These are phyloP conservation scores for Rhodofomes roseus DNA, from an alignment of 1,284 basidiomycete genomes.

Conservation along the genomic window DNA sequence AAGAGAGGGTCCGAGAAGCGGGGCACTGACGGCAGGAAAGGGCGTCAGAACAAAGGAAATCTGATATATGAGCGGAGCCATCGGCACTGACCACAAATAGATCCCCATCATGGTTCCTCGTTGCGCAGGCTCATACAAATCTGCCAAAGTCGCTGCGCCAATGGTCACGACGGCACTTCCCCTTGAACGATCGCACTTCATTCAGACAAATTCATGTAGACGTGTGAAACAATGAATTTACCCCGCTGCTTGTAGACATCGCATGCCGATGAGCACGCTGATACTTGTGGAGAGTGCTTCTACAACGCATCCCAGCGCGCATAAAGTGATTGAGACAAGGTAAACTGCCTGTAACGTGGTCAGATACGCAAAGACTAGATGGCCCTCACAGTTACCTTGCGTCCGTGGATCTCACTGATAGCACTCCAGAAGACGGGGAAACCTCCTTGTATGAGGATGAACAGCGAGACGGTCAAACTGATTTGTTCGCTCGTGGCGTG, in stretches of 20 bases:
- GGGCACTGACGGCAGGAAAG: slow-evolving; percentile 26
- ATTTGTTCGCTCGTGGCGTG: slow-evolving; percentile 66
- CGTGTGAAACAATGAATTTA: slow-evolving; percentile 25
- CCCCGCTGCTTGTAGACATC: slow-evolving; percentile 66
- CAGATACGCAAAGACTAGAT: background rate
- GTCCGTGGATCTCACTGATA: slow-evolving; percentile 74
- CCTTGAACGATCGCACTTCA: slow-evolving; percentile 31
- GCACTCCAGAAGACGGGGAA: slow-evolving; percentile 70
- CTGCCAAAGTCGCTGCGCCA: slow-evolving; percentile 79
- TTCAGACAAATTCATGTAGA: background rate
- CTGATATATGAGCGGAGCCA: background rate
- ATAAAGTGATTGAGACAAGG: slow-evolving; percentile 55
- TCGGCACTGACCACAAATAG: slow-evolving; percentile 44
- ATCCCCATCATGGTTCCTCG: slow-evolving; percentile 79
- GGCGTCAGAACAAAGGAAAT: slow-evolving; percentile 20
- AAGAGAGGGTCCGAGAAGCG: slow-evolving; percentile 49
- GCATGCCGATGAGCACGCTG: slow-evolving; percentile 67
- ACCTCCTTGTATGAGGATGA: slow-evolving; percentile 75
- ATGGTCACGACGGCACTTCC: slow-evolving; percentile 75
- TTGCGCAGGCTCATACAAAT: slow-evolving; percentile 78
- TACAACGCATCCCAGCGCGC: slow-evolving; percentile 57
- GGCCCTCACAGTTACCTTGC: slow-evolving; percentile 50
- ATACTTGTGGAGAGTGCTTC: slow-evolving; percentile 67
- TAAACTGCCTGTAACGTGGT: slow-evolving; percentile 53
- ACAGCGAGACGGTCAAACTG: slow-evolving; percentile 71